phyloP scores from a whole-genome alignment of 1,284 basidiomycete species.

The Ceratobasidium sp. region DNA sequence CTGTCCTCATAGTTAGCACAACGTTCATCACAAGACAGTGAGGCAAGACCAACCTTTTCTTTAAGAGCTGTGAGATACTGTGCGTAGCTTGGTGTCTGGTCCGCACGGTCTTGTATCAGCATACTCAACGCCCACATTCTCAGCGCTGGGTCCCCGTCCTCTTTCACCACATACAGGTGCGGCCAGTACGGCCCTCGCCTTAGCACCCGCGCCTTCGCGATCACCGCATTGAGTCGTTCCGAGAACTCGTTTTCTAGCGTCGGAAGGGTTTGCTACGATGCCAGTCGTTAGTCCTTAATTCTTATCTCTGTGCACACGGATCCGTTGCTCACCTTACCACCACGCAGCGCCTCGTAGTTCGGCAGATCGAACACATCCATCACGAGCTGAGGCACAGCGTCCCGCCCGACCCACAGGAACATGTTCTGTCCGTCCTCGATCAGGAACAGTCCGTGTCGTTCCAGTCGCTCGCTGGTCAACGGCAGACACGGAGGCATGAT shows the following conservation, averaged over 20 bases:
- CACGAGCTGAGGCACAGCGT: slow-evolving; percentile 94
- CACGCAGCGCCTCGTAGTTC: slow-evolving; percentile 87
- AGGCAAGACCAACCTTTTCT: slow-evolving; percentile 69
- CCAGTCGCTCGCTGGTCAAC: slow-evolving; percentile 91
- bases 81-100: slow-evolving; percentile 94
- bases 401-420: slow-evolving; percentile 97
- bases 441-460: slow-evolving; percentile 95
- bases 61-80: slow-evolving; percentile 87
- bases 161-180: slow-evolving; percentile 98
- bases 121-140: slow-evolving; percentile 94
- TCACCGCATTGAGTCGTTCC: slow-evolving; percentile 90
- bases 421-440: slow-evolving; percentile 99
- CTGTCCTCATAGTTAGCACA: slow-evolving; percentile 16
- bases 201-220: slow-evolving; percentile 93
- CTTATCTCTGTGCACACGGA: background rate
- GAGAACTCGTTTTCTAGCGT: slow-evolving; percentile 93
- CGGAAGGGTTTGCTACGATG: slow-evolving; percentile 81
- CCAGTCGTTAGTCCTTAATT: background rate
- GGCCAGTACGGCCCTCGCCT: slow-evolving; percentile 92
- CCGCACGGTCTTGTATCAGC: slow-evolving; percentile 96
- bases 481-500: slow-evolving; percentile 90
- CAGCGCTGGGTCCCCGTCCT: slow-evolving; percentile 95
- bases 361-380: slow-evolving; percentile 95
- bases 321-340: slow-evolving; percentile 80
- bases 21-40: background rate